phyloP scores from a whole-genome alignment of 2,329 filamentous ascomycete species.

The Xenosphaeropsis pyriputrescens region DNA sequence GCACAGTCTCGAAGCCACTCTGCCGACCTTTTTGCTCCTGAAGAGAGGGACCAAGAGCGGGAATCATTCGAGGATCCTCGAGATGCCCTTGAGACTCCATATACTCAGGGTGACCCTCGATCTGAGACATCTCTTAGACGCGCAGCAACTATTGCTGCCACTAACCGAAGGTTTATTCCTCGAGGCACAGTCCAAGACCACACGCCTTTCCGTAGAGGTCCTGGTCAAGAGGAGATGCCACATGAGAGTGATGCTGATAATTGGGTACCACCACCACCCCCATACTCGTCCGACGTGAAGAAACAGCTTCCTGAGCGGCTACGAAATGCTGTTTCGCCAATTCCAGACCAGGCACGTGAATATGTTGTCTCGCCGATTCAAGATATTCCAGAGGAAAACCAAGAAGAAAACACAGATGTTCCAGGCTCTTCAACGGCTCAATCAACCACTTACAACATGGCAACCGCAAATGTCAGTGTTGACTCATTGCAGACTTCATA shows the following conservation, averaged over 20 bases:
- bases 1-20: conserved; percentile 6
- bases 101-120: conserved; percentile 57
- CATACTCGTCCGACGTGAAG: conserved; percentile 52
- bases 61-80: conserved; percentile 15
- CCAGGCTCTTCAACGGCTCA: too few species aligned
- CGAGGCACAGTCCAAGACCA: conserved; percentile 35
- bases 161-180: conserved; percentile 53
- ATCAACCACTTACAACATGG: too few species aligned
- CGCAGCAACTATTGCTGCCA: conserved; percentile 63
- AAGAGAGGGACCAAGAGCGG: conserved; percentile 7
- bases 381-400: too few species aligned
- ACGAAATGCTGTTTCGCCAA: conserved; percentile 12
- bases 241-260: conserved; percentile 82
- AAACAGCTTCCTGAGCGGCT: conserved; percentile 18
- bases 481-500: conserved; percentile 3
- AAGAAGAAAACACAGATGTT: too few species aligned
- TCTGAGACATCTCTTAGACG: conserved; percentile 56
- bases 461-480: neutral
- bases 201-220: conserved; percentile 51
- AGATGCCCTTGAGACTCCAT: conserved; percentile 53
- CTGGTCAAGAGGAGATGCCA: conserved; percentile 57
- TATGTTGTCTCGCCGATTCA: too few species aligned
- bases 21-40: neutral
- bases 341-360: too few species aligned
- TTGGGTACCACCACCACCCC: conserved; percentile 76